These are phyloP conservation scores for Penicillium sp. DNA, from an alignment of 2,329 filamentous ascomycete genomes.

Conservation along the genomic window DNA sequence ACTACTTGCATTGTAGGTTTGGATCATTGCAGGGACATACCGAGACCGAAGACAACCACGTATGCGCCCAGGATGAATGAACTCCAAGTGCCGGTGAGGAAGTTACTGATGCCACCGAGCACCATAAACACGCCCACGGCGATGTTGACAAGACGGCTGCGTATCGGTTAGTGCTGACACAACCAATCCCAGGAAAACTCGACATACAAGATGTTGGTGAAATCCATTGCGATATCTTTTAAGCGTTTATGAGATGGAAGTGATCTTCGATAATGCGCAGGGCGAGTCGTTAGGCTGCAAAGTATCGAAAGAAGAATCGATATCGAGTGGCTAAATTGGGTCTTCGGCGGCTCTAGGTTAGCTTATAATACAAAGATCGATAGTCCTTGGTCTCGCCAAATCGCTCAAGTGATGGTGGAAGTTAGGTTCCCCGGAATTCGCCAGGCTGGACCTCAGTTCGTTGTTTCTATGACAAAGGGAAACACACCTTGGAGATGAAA, in stretches of 20 bases:
- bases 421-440: neutral
- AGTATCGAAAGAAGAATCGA: neutral
- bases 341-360: neutral
- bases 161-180: conserved; percentile 13
- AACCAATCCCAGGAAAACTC: neutral
- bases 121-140: conserved; percentile 83
- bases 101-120: conserved; percentile 66
- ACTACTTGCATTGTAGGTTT: conserved; percentile 9
- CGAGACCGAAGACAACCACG: conserved; percentile 84
- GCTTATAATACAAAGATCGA: neutral
- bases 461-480: neutral
- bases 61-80: conserved; percentile 78
- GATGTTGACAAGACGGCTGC: conserved; percentile 91
- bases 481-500: neutral
- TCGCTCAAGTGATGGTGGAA: neutral
- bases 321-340: neutral
- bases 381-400: neutral
- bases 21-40: conserved; percentile 50
- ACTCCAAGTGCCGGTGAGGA: conserved; percentile 49
- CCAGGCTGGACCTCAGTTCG: neutral
- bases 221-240: conserved; percentile 65
- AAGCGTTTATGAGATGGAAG: neutral
- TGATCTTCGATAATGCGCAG: conserved; percentile 4
- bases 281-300: conserved; percentile 9
- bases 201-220: conserved; percentile 64